These are phyloP conservation scores for Rubia occidens DNA, from an alignment of 305 asterid genomes.

Conservation along the genomic window DNA sequence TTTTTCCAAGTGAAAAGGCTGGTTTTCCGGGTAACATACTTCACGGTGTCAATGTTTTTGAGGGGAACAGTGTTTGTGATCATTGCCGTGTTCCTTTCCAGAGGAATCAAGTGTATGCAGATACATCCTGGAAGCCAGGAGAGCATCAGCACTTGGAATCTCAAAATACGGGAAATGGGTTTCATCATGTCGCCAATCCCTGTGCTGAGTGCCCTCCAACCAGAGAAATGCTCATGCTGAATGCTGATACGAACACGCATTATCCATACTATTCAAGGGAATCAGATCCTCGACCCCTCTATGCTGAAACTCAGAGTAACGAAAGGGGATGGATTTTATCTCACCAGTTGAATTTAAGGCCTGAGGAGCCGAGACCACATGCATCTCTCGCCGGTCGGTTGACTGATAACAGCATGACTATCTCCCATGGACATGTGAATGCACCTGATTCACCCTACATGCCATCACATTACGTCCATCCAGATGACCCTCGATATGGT, in stretches of 20 bases:
- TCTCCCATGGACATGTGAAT: constrained; percentile 42
- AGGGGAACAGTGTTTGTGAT: constrained; percentile 55
- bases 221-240: constrained; percentile 49
- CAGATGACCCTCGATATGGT: constrained; percentile 48
- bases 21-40: constrained; percentile 72
- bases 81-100: constrained; percentile 50
- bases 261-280: constrained; percentile 54
- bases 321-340: constrained; percentile 69
- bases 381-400: constrained; percentile 51
- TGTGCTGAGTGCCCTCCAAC: constrained; percentile 65
- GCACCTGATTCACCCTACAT: constrained; percentile 44
- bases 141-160: constrained; percentile 52
- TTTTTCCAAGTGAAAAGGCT: constrained; percentile 49
- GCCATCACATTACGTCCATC: constrained; percentile 51
- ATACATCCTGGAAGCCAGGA: constrained; percentile 49
- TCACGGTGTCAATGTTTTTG: constrained; percentile 46
- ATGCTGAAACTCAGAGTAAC: constrained; percentile 42
- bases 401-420: constrained; percentile 43
- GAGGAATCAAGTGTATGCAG: constrained; percentile 52
- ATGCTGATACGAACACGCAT: constrained; percentile 43
- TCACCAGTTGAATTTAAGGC: constrained; percentile 48
- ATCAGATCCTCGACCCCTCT: constrained; percentile 48
- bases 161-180: constrained; percentile 50
- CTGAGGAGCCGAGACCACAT: constrained; percentile 52
- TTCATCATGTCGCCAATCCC: constrained; percentile 44